A percentile compares a stretch with the other conserved stretches of the same genome.
phyloP scores from a whole-genome alignment of 331 rosid genomes.

The Pyracantha coccinea region DNA sequence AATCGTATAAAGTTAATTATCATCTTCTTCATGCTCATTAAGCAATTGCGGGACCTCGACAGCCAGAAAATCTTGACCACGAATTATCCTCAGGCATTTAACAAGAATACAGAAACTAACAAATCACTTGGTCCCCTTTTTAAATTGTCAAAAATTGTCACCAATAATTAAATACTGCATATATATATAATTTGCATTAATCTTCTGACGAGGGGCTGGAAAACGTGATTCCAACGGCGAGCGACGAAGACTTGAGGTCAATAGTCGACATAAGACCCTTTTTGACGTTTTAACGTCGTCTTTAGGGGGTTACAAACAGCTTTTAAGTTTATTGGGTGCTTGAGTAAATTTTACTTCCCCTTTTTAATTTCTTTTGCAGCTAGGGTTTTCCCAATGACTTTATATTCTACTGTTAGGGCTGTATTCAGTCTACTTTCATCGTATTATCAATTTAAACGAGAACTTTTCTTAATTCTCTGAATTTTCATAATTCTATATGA shows the following conservation, averaged over 20 bases:
- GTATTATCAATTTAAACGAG: too few relatives aligned
- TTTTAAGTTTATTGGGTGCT: too few relatives aligned
- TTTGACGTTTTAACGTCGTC: not conserved
- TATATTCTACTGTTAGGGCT: too few relatives aligned
- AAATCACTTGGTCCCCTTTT: not conserved
- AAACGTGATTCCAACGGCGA: not conserved
- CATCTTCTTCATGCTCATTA: not conserved
- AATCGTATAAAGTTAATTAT: not conserved
- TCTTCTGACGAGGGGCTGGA: not conserved
- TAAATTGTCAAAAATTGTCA: not conserved
- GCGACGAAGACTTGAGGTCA: not conserved
- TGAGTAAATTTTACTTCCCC: too few relatives aligned
- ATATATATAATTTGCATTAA: not conserved
- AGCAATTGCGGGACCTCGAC: not conserved
- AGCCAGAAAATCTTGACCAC: not conserved
- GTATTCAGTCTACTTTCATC: too few relatives aligned
- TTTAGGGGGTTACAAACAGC: not conserved
- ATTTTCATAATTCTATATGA: too few relatives aligned
- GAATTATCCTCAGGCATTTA: not conserved
- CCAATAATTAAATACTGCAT: not conserved
- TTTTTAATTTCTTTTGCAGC: too few relatives aligned
- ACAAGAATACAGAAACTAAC: not conserved
- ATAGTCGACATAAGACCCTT: not conserved
- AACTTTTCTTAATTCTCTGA: too few relatives aligned
- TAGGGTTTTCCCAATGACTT: too few relatives aligned